Evolutionary conservation across 352 stramenopile species (phyloP), one percentile per base, ranked within the genome.

Genomic region (Globisporangium echinulatum): DNA sequence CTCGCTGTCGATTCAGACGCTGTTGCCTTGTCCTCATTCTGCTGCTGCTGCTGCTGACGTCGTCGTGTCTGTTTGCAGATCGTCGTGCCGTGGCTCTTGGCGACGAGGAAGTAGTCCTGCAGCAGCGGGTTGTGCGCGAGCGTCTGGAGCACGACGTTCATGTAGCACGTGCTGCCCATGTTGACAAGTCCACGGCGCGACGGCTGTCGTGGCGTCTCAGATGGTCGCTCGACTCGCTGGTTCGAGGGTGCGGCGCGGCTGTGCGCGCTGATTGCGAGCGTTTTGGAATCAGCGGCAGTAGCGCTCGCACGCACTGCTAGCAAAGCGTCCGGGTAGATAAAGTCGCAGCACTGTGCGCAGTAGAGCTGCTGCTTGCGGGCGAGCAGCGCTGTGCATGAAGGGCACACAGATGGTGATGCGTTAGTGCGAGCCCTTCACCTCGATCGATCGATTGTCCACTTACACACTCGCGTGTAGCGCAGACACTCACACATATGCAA

Each of bases 121-220:
- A 89, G 55, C 61, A 92, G 73, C 17, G 71, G 77, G 46, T 88
- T 92, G 69, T 88, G 79, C 15, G 71, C 74, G 50, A 90, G 66
- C 13, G 75, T 69, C 64, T 94, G 85, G 46, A 94, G 64, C 53
- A 92, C 82, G 1, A 75, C 77, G 65, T 88, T 92, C 80, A 94
- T 83, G 51, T 84, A 94, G 77, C 85, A 92, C 50, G 85, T 90
- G 61, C 91, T 94, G 42, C 85, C 85, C 76, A 94, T 86, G 66
- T 94, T 94, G 40, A 89, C 76, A 38, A 94, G 68, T 49, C 85
- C 85, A 37, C 82, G 71, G 37, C 67, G 67, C 51, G 50, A 59
- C 58, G 58, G 70, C 51, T 19, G 61, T 44, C 39, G 59, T n/a
- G 61, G 51, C 5, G 54, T 59, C 4, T 25, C 25, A 25, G 25